phyloP scores from a whole-genome alignment of 768 basidiomycete species.

The Cystofilobasidium capitatum region DNA sequence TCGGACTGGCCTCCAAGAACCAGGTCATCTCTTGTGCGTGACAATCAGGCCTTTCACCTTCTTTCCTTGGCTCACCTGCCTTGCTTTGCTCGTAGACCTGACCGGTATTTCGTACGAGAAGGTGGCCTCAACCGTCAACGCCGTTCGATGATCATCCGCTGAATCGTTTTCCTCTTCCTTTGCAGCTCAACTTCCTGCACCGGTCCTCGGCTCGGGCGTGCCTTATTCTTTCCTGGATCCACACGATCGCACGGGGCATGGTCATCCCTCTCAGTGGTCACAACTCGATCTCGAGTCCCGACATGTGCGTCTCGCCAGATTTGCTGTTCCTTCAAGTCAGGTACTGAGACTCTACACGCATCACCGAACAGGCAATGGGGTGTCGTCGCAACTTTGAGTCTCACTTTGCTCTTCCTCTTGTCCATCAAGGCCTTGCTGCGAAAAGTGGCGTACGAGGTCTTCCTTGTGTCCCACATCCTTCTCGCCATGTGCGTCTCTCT shows the following conservation, averaged over 20 bases:
- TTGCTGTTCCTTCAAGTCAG: neutral
- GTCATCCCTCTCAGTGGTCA: neutral
- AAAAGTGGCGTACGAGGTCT: constrained; percentile 35
- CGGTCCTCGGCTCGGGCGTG: constrained; percentile 34
- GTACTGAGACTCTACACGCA: neutral
- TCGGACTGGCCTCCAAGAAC: neutral
- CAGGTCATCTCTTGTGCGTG: neutral
- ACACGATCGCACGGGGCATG: constrained; percentile 4
- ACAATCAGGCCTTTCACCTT: neutral
- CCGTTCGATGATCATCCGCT: neutral
- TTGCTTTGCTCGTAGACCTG: neutral
- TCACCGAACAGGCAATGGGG: constrained; percentile 5
- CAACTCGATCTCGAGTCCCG: neutral
- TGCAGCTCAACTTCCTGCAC: constrained; percentile 38
- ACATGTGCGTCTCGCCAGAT: too few relatives aligned
- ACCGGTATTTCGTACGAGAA: constrained; percentile 1
- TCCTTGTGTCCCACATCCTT: constrained; percentile 36
- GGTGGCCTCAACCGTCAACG: neutral
- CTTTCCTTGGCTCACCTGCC: neutral
- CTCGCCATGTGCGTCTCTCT: constrained; percentile 28
- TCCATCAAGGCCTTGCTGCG: constrained; percentile 16
- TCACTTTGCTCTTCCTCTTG: constrained; percentile 3
- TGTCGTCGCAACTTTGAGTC: constrained; percentile 7
- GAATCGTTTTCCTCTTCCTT: neutral
- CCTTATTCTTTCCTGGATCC: constrained; percentile 29